Percentiles rank a stretch among this genome's conserved stretches.
Evolutionary conservation across 306 rosid genomes (phyloP).

Genomic region (Abrus precatorius): DNA sequence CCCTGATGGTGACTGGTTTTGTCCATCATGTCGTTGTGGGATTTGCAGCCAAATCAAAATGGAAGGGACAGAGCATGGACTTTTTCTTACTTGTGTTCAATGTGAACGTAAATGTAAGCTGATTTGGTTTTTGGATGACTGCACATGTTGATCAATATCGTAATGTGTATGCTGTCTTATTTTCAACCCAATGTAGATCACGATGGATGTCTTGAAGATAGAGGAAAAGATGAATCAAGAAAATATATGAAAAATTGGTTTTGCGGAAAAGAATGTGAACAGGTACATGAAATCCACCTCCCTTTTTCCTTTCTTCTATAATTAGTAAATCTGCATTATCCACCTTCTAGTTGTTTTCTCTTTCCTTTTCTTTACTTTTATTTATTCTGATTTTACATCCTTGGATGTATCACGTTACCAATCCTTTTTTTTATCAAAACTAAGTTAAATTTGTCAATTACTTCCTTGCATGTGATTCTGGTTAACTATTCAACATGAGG

Average conservation of each 20-base stretch:
- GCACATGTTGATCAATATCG: slow-evolving; percentile 7
- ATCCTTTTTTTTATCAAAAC: neutral
- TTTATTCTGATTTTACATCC: slow-evolving; percentile 16
- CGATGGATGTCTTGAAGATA: slow-evolving; percentile 60
- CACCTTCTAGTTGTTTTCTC: neutral
- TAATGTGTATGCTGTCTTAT: slow-evolving; percentile 27
- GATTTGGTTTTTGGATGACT: slow-evolving; percentile 2
- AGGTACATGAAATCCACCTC: slow-evolving; percentile 56
- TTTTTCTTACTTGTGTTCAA: slow-evolving; percentile 70
- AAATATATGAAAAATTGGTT: slow-evolving; percentile 59
- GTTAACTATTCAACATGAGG: neutral
- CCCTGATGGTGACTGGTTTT: slow-evolving; percentile 95
- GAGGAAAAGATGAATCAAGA: slow-evolving; percentile 40
- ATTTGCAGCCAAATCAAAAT: slow-evolving; percentile 62
- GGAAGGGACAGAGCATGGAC: slow-evolving; percentile 42
- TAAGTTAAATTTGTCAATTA: slow-evolving; percentile 1
- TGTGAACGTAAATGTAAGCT: slow-evolving; percentile 81
- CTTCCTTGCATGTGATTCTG: slow-evolving; percentile 16
- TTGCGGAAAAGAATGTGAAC: slow-evolving; percentile 68
- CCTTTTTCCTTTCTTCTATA: slow-evolving; percentile 8
- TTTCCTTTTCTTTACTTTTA: neutral
- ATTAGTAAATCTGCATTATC: neutral
- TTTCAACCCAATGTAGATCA: slow-evolving; percentile 69
- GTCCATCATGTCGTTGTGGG: slow-evolving; percentile 81
- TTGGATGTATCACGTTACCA: slow-evolving; percentile 17